Evolutionary conservation across 768 basidiomycete species (phyloP), one percentile per base, ranked within the genome.

Genomic region (Phaeotremella skinneri): DNA sequence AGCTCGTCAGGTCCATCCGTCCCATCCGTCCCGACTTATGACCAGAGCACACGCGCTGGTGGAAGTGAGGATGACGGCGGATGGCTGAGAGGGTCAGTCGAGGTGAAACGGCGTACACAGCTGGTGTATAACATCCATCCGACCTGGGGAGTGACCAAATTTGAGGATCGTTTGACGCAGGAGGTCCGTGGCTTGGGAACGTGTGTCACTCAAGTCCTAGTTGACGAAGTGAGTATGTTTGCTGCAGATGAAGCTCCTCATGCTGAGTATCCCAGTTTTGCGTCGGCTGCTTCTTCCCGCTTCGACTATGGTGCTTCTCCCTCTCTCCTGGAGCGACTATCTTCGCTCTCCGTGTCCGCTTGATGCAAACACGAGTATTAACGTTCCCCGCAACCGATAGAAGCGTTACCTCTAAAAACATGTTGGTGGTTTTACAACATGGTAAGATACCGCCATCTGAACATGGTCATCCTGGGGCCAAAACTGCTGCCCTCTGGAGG

Each of bases 321-420:
- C 62, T 63, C 2, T 49, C 64, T 0, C 61, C 64, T 2, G 53
- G 39, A 2, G 50, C 60, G 11, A 71, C 69, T 13, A 64, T 71
- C 37, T 71, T 63, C 51, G 57, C 59, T 51, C 50, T 68, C 55
- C 62, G 67, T 14, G 31, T 66, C 2, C 34, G 56, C 17, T 39
- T 71, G 1, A 45, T 57, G 13, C 67, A 71, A 41, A 68, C 66
- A 1, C 56, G 59, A n/a, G 32, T 64, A 5, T 45, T 71, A 3
- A 56, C 39, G n/a, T 62, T 62, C 0, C 62, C 61, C 20, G 34
- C 59, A 25, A 62, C 51, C 14, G 60, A 2, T 29, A 60, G 34
- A 49, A 64, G 27, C 42, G 53, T 52, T 55, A 37, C 52, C 31
- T 42, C 58, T 23, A 58, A 62, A 1, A 48, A 56, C 14, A 49